Percentiles rank a stretch among this genome's conserved stretches.
Evolutionary conservation across 345 rosid species (phyloP).

Genomic region (Capsella bursapastoris): DNA sequence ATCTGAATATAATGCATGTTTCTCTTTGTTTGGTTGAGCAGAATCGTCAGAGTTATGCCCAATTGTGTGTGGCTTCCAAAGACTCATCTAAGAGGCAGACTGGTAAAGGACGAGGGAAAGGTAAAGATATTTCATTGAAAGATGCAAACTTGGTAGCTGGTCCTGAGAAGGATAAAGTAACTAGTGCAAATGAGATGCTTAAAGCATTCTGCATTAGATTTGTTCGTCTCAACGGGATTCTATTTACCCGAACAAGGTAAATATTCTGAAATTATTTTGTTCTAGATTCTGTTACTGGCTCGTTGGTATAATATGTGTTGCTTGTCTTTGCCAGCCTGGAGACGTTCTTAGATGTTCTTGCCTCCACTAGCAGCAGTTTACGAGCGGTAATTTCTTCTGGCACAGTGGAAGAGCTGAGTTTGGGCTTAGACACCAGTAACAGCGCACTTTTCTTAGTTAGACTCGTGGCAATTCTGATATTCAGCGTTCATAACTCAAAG

Average conservation of each 20-base stretch:
- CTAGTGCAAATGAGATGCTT: slow-evolving; percentile 51
- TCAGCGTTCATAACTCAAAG: slow-evolving; percentile 72
- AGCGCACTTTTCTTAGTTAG: slow-evolving; percentile 74
- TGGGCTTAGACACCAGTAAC: slow-evolving; percentile 72
- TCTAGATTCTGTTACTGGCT: slow-evolving; percentile 16
- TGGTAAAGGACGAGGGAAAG: slow-evolving; percentile 72
- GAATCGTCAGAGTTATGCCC: slow-evolving; percentile 78
- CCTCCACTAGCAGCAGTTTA: slow-evolving; percentile 62
- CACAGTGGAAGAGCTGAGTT: slow-evolving; percentile 60
- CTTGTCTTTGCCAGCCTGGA: slow-evolving; percentile 68
- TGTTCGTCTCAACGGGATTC: slow-evolving; percentile 90
- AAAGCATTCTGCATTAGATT: slow-evolving; percentile 77
- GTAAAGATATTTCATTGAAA: slow-evolving; percentile 55
- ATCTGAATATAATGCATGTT: not conserved
- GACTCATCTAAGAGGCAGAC: slow-evolving; percentile 48
- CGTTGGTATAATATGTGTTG: slow-evolving; percentile 19
- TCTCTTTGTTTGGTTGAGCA: slow-evolving; percentile 41
- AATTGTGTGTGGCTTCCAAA: slow-evolving; percentile 54
- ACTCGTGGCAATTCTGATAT: slow-evolving; percentile 72
- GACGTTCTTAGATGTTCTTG: slow-evolving; percentile 81
- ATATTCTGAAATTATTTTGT: not conserved
- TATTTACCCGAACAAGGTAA: slow-evolving; percentile 95
- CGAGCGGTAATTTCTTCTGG: slow-evolving; percentile 72
- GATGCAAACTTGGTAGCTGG: slow-evolving; percentile 52
- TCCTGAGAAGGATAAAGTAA: slow-evolving; percentile 54